Conservation (phyloP, 2,329 filamentous ascomycete genomes). For the Fusarium stilboides region DNA sequence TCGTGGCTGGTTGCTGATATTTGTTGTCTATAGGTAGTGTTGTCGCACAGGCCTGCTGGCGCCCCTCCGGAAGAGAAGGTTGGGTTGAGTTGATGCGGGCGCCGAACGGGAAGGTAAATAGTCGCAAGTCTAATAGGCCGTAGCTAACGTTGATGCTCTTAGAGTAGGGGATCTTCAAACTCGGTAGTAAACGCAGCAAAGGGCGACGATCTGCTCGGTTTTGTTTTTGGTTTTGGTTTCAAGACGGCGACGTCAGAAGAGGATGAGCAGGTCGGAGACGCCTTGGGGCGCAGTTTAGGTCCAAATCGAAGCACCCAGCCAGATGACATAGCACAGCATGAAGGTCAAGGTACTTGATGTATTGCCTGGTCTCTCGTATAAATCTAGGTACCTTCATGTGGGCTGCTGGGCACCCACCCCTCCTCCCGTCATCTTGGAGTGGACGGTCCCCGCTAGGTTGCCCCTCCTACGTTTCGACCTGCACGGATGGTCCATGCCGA, state of each 20-base stretch:
- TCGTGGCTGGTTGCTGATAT: slow-evolving; percentile 26
- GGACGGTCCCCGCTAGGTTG: slow-evolving; percentile 46
- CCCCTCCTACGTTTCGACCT: slow-evolving; percentile 48
- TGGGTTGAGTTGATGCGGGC: slow-evolving; percentile 25
- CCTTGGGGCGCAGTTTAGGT: slow-evolving; percentile 48
- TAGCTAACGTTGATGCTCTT: slow-evolving; percentile 13
- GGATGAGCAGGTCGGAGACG: slow-evolving; percentile 40
- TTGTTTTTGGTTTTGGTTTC: slow-evolving; percentile 31
- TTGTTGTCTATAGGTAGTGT: slow-evolving; percentile 39
- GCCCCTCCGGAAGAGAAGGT: slow-evolving; percentile 17
- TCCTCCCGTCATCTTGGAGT: slow-evolving; percentile 28
- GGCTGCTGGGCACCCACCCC: slow-evolving; percentile 36
- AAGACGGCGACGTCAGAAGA: slow-evolving; percentile 45
- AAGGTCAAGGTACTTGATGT: slow-evolving; percentile 24
- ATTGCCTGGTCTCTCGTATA: neutral
- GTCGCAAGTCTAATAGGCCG: slow-evolving; percentile 15
- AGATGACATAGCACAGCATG: slow-evolving; percentile 47
- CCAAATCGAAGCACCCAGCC: slow-evolving; percentile 32
- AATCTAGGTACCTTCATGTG: slow-evolving; percentile 24
- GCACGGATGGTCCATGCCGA: slow-evolving; percentile 31
- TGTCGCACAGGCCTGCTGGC: slow-evolving; percentile 46
- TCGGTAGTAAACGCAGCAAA: slow-evolving; percentile 32
- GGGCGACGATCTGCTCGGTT: slow-evolving; percentile 24
- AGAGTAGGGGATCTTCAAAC: slow-evolving; percentile 11
- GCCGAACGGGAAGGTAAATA: slow-evolving; percentile 24